phyloP scores from a whole-genome alignment of 2,329 filamentous ascomycete species.

The Cadophora sp. region DNA sequence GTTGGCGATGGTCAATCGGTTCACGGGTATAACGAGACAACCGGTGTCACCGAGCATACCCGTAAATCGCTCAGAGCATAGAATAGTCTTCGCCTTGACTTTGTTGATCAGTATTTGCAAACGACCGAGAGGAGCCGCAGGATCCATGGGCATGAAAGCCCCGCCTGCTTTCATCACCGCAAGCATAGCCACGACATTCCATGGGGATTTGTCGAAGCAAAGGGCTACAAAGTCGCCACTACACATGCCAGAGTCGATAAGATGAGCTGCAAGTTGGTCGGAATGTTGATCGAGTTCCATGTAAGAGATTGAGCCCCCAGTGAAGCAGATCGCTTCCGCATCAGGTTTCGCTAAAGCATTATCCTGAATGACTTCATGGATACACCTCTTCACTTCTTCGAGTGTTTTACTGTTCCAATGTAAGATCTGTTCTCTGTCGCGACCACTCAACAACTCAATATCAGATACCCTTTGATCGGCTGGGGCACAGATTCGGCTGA shows the following conservation, averaged over 20 bases:
- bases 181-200: constrained; percentile 75
- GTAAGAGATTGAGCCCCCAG: not conserved
- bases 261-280: not conserved
- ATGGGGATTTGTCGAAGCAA: constrained; percentile 76
- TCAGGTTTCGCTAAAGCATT: not conserved
- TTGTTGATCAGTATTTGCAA: not conserved
- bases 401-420: not conserved
- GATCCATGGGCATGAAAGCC: constrained; percentile 77
- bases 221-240: constrained; percentile 45
- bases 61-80: not conserved
- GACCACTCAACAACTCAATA: not conserved
- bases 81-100: not conserved
- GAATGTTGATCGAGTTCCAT: not conserved
- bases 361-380: not conserved
- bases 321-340: not conserved
- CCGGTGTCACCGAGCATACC: not conserved
- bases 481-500: not conserved
- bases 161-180: constrained; percentile 75
- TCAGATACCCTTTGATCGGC: not conserved
- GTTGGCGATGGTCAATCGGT: not conserved
- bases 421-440: not conserved
- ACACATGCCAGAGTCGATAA: not conserved
- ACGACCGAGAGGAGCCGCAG: constrained; percentile 41
- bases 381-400: not conserved
- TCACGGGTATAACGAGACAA: not conserved